Conservation (phyloP, 148 eudicot species). For the Amaranthus palmeri region DNA sequence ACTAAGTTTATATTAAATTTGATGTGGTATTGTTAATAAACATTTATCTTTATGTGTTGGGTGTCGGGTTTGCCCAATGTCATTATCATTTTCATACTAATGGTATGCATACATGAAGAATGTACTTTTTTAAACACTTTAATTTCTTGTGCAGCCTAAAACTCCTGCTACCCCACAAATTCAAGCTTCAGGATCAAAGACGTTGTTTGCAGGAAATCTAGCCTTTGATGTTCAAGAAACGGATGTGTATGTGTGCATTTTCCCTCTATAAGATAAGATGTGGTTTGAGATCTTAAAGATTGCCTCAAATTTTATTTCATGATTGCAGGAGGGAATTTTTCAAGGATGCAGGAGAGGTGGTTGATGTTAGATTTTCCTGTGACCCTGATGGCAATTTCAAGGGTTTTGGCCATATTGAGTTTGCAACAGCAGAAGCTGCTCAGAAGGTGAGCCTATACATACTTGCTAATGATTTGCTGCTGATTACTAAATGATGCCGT, state of each 20-base stretch:
- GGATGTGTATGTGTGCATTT: conserved; percentile 52
- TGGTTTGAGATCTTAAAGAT: no score
- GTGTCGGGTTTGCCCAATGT: no score
- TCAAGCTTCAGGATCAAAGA: conserved; percentile 47
- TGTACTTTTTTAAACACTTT: not conserved
- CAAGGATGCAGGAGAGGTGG: conserved; percentile 51
- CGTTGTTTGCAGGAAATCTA: conserved; percentile 70
- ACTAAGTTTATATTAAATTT: no score
- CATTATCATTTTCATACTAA: no score
- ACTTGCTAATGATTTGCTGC: no score
- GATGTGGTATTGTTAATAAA: no score
- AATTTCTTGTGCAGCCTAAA: conserved; percentile 45
- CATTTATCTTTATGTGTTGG: no score
- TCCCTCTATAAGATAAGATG: not conserved
- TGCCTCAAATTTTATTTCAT: not conserved
- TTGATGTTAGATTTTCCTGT: conserved; percentile 52
- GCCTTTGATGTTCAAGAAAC: conserved; percentile 44
- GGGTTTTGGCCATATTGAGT: conserved; percentile 87
- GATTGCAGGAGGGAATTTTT: conserved; percentile 62
- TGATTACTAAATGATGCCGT: no score
- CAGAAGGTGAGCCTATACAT: conserved; percentile 38
- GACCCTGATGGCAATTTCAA: conserved; percentile 44
- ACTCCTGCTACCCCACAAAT: conserved; percentile 45
- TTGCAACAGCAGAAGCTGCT: conserved; percentile 63
- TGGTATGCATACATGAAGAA: no score